Base-by-base conservation (phyloP, 1,284 basidiomycete species). In the Ceraceosorus guamensis region DNA sequence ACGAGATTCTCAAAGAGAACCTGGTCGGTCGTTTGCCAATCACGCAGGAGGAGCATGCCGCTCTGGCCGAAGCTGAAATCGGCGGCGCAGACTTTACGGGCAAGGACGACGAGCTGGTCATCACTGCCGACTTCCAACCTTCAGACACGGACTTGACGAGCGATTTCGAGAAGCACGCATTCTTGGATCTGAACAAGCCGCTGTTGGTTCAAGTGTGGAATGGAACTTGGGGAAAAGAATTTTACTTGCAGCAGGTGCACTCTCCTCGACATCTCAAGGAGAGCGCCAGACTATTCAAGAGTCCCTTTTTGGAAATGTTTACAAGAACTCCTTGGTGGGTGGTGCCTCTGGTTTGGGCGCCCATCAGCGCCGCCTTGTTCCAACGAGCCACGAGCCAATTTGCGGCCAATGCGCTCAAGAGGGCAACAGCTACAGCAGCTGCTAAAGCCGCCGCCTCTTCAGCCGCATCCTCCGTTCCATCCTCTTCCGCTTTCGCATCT, bases 161-260 rank as follows among this genome's bases (percentile, higher is more conserved):
- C 33, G 73, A 76, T 54, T 86, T 78, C 66, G 84, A 86, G 77
- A 87, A 88, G 79, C 89, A 88, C 77, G 82, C 89, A 74, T 99
- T 99, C 79, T 81, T 99, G 61, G 93, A 99, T 77, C 83, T 99
- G 33, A 82, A 84, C 65, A 84, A 86, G 76, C 91, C 95, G 3
- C 78, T 99, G 61, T 79, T 96, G 66, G 80, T 81, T 75, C 91
- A 96, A 77, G 83, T 95, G 69, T 89, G 86, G 85, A 79, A 84
- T 61, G 82, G 83, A 35, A 87, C 88, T 74, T 95, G 88, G 73
- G 86, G 87, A 72, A 98, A 98, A 81, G 84, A 87, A 24, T 98
- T 95, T 76, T 98, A 98, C 77, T 81, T 98, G 52, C 83, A 89
- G 72, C 93, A 98, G 78, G 91, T 98, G 0, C 93, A 98, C 78